These are phyloP conservation scores for Moringa oleifera DNA, from an alignment of 345 rosid genomes.

Conservation along the genomic window DNA sequence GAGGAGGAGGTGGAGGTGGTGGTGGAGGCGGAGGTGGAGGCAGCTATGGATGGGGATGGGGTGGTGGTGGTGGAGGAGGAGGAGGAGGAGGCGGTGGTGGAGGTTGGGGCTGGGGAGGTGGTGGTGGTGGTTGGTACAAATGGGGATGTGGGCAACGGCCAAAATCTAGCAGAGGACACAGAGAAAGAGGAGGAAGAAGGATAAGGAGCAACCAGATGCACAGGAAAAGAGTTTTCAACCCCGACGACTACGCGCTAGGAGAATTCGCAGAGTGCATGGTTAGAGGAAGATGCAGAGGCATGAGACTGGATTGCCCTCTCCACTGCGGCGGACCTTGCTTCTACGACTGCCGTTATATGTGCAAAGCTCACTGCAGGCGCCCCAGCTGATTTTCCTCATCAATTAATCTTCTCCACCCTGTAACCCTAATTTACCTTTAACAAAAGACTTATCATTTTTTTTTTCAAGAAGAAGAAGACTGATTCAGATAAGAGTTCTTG, in stretches of 20 bases:
- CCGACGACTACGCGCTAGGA: slow-evolving; percentile 36
- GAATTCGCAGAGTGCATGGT: slow-evolving; percentile 55
- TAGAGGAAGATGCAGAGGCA: slow-evolving; percentile 49
- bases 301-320: slow-evolving; percentile 56
- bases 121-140: slow-evolving; percentile 53
- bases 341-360: slow-evolving; percentile 54
- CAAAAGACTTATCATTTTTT: too few relatives aligned
- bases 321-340: slow-evolving; percentile 70
- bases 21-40: slow-evolving; percentile 19
- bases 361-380: slow-evolving; percentile 65
- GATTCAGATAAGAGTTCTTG: too few relatives aligned
- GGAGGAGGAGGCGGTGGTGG: slow-evolving; percentile 28
- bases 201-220: neutral
- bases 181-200: slow-evolving; percentile 17
- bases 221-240: slow-evolving; percentile 18
- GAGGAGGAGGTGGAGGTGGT: slow-evolving; percentile 30
- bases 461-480: too few relatives aligned
- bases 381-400: slow-evolving; percentile 1
- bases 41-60: slow-evolving; percentile 11
- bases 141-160: slow-evolving; percentile 38
- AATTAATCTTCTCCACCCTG: too few relatives aligned
- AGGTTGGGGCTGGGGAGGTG: slow-evolving; percentile 44
- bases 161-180: neutral
- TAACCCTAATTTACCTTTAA: too few relatives aligned
- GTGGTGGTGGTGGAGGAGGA: slow-evolving; percentile 31